phyloP scores from a whole-genome alignment of 2,329 filamentous ascomycete genomes.

The Eutypa lata region DNA sequence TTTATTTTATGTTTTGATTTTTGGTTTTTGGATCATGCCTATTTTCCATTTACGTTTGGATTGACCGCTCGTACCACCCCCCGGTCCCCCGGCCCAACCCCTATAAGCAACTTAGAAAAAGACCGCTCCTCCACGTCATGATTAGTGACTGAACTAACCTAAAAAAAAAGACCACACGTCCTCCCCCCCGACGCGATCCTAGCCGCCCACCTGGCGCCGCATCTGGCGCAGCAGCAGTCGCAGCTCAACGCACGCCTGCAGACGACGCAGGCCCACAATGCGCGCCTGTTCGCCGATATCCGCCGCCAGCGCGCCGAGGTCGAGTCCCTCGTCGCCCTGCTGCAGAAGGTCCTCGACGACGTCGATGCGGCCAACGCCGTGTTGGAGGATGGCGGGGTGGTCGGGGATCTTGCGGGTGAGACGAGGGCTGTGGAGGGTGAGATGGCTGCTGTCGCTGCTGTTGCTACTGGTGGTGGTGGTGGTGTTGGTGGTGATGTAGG shows the following conservation, averaged over 20 bases:
- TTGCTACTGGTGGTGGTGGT: constrained; percentile 1
- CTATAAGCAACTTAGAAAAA: too few species aligned
- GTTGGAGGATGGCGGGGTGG: constrained; percentile 33
- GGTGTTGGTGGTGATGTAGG: neutral
- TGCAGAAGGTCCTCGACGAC: constrained; percentile 53
- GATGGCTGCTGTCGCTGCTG: constrained; percentile 22
- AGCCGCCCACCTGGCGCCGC: constrained; percentile 52
- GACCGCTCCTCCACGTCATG: too few species aligned
- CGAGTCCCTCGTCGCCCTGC: constrained; percentile 42
- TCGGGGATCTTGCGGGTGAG: constrained; percentile 48
- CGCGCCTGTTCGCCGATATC: constrained; percentile 49
- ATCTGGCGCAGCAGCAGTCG: constrained; percentile 50
- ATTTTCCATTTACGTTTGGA: neutral
- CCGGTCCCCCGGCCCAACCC: too few species aligned
- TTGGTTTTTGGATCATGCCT: neutral
- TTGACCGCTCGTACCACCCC: too few species aligned
- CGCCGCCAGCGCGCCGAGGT: constrained; percentile 54
- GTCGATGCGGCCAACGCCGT: constrained; percentile 50
- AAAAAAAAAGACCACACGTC: constrained; percentile 45
- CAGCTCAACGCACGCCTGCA: constrained; percentile 56
- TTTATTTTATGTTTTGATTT: neutral
- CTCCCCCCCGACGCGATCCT: constrained; percentile 52
- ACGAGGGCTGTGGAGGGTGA: constrained; percentile 42
- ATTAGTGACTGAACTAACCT: constrained; percentile 2
- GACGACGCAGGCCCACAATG: constrained; percentile 56